Evolutionary conservation across 352 stramenopile genomes (phyloP).

Genomic region (Pythium monospermum): DNA sequence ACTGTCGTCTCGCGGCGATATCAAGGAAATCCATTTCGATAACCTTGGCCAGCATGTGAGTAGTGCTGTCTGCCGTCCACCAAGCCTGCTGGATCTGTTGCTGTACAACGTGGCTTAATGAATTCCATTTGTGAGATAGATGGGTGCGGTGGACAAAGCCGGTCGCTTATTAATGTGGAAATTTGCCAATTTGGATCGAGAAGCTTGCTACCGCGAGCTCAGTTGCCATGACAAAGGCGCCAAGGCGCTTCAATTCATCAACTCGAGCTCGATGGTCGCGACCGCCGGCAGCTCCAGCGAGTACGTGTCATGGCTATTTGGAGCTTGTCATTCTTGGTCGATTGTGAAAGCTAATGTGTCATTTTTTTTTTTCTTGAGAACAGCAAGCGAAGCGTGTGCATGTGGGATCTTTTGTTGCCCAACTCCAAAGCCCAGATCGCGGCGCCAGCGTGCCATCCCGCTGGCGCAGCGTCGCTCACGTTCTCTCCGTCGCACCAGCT

Average conservation of each 20-base stretch:
- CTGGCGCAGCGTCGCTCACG: constrained; percentile 61
- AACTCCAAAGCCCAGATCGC: constrained; percentile 68
- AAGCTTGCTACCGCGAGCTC: constrained; percentile 61
- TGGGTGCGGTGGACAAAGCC: constrained; percentile 68
- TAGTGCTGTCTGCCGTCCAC: neutral
- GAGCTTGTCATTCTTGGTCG: neutral
- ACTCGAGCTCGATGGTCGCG: constrained; percentile 70
- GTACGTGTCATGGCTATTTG: constrained; percentile 31
- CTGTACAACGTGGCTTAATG: neutral
- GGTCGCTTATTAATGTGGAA: constrained; percentile 80
- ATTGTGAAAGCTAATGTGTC: neutral
- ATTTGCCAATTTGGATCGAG: constrained; percentile 64
- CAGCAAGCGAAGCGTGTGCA: constrained; percentile 78
- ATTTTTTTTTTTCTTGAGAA: neutral
- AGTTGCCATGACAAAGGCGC: constrained; percentile 86
- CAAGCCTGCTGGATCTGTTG: neutral
- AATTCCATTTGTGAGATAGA: constrained; percentile 26
- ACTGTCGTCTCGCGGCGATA: constrained; percentile 45
- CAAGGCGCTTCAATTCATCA: constrained; percentile 71
- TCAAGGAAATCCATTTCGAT: constrained; percentile 80
- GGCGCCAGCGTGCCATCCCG: constrained; percentile 65
- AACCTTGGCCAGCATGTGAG: constrained; percentile 70
- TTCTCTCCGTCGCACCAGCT: constrained; percentile 81
- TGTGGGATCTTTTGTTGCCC: constrained; percentile 81
- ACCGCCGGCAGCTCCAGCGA: constrained; percentile 71